Percentiles rank a stretch among this genome's conserved stretches.
These are phyloP conservation scores for Pseudocercospora cruenta DNA, from an alignment of 2,329 filamentous ascomycete genomes.

Conservation along the genomic window DNA sequence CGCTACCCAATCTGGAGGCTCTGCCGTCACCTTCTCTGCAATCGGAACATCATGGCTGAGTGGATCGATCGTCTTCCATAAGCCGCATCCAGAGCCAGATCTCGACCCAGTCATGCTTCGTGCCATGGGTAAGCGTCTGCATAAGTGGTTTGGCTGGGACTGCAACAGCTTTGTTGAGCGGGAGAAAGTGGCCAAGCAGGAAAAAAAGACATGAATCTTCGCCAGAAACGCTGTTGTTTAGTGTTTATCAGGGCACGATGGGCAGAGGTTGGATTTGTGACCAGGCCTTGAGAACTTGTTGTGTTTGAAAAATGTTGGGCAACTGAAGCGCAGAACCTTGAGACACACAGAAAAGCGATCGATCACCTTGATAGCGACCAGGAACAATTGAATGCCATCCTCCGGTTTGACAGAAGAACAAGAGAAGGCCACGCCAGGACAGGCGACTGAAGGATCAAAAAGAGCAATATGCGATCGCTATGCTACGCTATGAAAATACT, in stretches of 20 bases:
- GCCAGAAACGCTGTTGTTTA: too few relatives aligned
- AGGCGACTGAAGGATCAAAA: neutral
- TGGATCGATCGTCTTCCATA: slow-evolving; percentile 13
- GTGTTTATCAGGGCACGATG: neutral
- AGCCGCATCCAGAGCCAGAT: slow-evolving; percentile 13
- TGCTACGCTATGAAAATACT: slow-evolving; percentile 15
- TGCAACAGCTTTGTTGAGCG: neutral
- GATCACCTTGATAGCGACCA: too few relatives aligned
- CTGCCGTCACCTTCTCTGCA: slow-evolving; percentile 13
- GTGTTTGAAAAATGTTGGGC: too few relatives aligned
- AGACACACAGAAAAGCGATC: too few relatives aligned
- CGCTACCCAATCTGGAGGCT: slow-evolving; percentile 12
- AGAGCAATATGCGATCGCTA: neutral
- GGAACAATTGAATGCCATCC: too few relatives aligned
- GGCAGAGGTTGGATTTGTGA: neutral
- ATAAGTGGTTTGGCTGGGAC: slow-evolving; percentile 3
- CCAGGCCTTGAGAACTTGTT: neutral
- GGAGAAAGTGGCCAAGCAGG: neutral
- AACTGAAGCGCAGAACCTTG: too few relatives aligned
- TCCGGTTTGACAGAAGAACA: too few relatives aligned
- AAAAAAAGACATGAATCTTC: neutral
- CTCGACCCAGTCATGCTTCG: slow-evolving; percentile 10
- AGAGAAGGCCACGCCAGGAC: neutral
- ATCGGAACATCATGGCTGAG: neutral
- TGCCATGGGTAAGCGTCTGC: slow-evolving; percentile 2